Evolutionary conservation across 371 early-diverging fungal genomes (phyloP), one percentile per base, ranked within the genome.

Genomic region (Syncephalastrum monosporum): DNA sequence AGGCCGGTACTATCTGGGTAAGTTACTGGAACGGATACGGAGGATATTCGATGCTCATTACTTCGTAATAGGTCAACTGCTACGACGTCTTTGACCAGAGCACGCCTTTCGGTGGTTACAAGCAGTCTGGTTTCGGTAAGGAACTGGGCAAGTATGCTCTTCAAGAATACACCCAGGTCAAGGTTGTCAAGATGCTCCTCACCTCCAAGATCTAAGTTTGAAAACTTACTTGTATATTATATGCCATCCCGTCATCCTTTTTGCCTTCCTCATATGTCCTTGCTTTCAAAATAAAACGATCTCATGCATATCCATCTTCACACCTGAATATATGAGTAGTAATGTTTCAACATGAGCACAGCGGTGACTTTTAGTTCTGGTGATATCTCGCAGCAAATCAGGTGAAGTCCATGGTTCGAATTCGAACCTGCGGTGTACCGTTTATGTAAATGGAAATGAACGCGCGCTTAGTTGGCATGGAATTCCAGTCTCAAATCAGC

Each of bases 21-120:
- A 55, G 25, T 47, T 16, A 51, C n/a, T 15, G 7, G 3, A 17
- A 29, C 7, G 25, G 10, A 23, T 25, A n/a, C 21, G 14, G 17
- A 49, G 6, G 25, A 51, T 27, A 16, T 1, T 1, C 15, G 19
- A 16, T 51, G 3, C 27, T 33, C 6, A 51, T 14, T 24, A 7
- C 10, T 24, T 12, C 27, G 10, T 19, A 7, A 10, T 46, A 46
- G 59, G 59, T 59, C 21, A 75, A 77, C 53, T 72, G 64, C 50
- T 75, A 57, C 48, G 73, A 72, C 59, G 60, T 72, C 16, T 75
- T 74, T 64, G 73, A 72, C 63, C 71, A 73, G 50, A 65, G 74
- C 38, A 79, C 90, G 69, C 93, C 95, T 1, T 94, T 93, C 69
- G 96, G 95, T 59, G 95, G 95, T 2, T 60, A 60, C 14, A 60